Conservation (phyloP, 2,329 filamentous ascomycete species). For the Elsinoe perseae region DNA sequence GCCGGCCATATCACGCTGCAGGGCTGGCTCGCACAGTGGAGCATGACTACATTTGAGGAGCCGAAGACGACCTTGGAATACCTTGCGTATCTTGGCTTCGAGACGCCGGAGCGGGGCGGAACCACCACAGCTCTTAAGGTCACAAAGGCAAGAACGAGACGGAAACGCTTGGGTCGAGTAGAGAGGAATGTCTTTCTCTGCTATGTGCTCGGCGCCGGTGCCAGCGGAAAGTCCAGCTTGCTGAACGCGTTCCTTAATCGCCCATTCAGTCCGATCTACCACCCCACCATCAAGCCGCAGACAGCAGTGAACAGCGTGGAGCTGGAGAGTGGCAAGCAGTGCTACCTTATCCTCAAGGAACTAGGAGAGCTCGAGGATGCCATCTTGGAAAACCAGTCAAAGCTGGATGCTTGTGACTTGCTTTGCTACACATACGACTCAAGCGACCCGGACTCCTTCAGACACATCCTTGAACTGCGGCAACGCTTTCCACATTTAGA, state of each 20-base stretch:
- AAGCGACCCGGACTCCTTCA: conserved; percentile 90
- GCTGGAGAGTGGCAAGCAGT: conserved; percentile 89
- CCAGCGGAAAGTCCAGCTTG: conserved; percentile 83
- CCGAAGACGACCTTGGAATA: conserved; percentile 94
- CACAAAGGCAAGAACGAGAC: conserved; percentile 82
- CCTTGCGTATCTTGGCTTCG: conserved; percentile 91
- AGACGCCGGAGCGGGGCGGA: conserved; percentile 64
- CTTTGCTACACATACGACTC: conserved; percentile 96
- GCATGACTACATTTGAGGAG: conserved; percentile 96
- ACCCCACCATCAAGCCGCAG: conserved; percentile 89
- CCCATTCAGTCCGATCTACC: conserved; percentile 74
- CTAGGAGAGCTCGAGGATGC: conserved; percentile 92
- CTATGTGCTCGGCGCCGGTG: conserved; percentile 78
- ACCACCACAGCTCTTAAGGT: conserved; percentile 82
- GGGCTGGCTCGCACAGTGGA: conserved; percentile 98
- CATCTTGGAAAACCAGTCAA: conserved; percentile 82
- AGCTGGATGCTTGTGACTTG: conserved; percentile 86
- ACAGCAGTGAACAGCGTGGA: conserved; percentile 95
- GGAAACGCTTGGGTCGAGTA: conserved; percentile 72
- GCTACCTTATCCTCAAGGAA: conserved; percentile 91
- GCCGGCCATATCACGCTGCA: conserved; percentile 91
- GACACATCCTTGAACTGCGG: conserved; percentile 76
- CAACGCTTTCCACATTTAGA: conserved; percentile 74
- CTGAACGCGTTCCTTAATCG: conserved; percentile 86
- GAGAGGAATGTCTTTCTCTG: conserved; percentile 92